A percentile compares a stretch with the other conserved stretches of the same genome.
Conservation (phyloP, 2,329 filamentous ascomycete genomes). For the Basipetospora sp. region DNA sequence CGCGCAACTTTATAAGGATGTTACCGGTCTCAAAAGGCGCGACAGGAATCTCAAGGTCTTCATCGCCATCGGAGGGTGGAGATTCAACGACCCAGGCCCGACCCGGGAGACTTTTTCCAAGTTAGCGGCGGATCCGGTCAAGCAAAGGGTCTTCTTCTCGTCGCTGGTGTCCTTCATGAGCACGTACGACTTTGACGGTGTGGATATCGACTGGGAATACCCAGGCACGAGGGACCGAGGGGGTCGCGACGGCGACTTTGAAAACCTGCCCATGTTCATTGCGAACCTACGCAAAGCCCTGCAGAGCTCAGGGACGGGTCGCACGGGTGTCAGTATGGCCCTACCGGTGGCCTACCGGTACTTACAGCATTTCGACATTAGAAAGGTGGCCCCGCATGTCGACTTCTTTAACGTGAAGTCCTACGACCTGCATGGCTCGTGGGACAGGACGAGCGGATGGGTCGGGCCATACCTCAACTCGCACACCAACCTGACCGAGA, state of each 20-base stretch:
- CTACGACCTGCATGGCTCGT: constrained; percentile 21
- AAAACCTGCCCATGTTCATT: constrained; percentile 17
- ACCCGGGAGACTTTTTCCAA: constrained; percentile 15
- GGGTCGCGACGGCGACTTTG: constrained; percentile 21
- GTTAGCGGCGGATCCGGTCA: constrained; percentile 12
- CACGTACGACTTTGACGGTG: constrained; percentile 14
- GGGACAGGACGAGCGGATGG: constrained; percentile 16
- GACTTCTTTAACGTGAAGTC: constrained; percentile 24
- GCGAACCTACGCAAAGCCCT: constrained; percentile 12
- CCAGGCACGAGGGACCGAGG: constrained; percentile 21
- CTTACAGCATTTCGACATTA: constrained; percentile 14
- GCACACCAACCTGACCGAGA: constrained; percentile 34
- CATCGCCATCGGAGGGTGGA: constrained; percentile 28
- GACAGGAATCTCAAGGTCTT: constrained; percentile 18
- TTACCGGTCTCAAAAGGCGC: constrained; percentile 15
- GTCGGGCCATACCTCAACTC: constrained; percentile 18
- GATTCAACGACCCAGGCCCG: constrained; percentile 22
- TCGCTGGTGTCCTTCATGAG: constrained; percentile 14
- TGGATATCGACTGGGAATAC: constrained; percentile 17
- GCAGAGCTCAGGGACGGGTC: neutral
- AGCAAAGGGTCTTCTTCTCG: constrained; percentile 22
- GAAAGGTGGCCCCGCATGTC: constrained; percentile 11
- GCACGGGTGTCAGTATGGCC: neutral
- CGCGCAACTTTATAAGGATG: neutral
- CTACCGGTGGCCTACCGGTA: constrained; percentile 16